Conservation (phyloP, 1,284 basidiomycete genomes). For the Dichomitus squalens region DNA sequence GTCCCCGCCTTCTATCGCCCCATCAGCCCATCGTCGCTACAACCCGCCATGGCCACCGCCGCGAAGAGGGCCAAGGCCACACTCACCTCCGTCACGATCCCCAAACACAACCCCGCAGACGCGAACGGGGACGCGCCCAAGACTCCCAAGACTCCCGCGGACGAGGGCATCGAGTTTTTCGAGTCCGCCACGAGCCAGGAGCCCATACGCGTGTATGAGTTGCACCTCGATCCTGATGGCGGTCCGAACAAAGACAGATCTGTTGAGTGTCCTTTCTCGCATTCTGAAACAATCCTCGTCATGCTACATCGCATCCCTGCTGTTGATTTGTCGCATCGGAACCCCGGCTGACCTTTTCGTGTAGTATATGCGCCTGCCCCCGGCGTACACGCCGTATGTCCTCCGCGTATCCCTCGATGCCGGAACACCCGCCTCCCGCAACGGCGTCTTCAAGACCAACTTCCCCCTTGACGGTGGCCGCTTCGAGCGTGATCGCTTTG, state of each 20-base stretch:
- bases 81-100: conserved; percentile 29
- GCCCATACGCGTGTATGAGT: conserved; percentile 82
- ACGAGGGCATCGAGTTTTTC: conserved; percentile 90
- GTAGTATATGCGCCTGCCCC: conserved; percentile 93
- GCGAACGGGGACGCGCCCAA: conserved; percentile 28
- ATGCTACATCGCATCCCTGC: not conserved
- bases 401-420: conserved; percentile 88
- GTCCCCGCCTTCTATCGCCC: conserved; percentile 5
- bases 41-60: conserved; percentile 22
- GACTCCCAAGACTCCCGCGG: conserved; percentile 86
- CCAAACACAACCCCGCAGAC: conserved; percentile 15
- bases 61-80: conserved; percentile 25
- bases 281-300: not conserved
- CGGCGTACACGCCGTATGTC: conserved; percentile 87
- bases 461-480: conserved; percentile 89
- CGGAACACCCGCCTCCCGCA: conserved; percentile 84
- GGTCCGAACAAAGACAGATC: conserved; percentile 83
- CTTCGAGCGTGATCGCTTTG: conserved; percentile 80
- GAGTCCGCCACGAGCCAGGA: conserved; percentile 60
- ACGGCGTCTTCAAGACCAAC: conserved; percentile 92
- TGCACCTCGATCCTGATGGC: conserved; percentile 86
- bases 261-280: conserved; percentile 49
- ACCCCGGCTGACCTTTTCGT: conserved; percentile 4
- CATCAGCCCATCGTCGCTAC: not conserved
- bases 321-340: not conserved